Percentiles rank a stretch among this genome's conserved stretches.
These are phyloP conservation scores for Auriscalpium orientale DNA, from an alignment of 768 basidiomycete species.

Conservation along the genomic window DNA sequence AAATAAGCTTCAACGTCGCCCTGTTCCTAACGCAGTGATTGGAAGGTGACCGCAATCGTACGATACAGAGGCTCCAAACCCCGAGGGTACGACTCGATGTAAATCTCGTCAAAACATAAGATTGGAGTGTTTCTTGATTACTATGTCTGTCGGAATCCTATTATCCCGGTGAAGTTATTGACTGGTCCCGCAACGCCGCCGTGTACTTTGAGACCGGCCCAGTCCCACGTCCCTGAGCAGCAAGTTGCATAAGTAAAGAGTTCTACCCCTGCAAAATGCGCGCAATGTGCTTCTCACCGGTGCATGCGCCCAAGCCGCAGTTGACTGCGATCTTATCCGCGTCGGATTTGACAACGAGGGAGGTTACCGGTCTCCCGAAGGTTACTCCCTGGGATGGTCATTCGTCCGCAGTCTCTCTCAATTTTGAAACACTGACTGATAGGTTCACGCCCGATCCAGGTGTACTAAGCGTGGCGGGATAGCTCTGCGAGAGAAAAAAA, in stretches of 20 bases:
- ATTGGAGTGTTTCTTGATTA: no score
- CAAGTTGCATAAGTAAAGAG: background rate
- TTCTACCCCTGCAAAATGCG: background rate
- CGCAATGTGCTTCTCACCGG: constrained; percentile 25
- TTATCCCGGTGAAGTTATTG: background rate
- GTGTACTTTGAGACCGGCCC: constrained; percentile 34
- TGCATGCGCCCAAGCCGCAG: constrained; percentile 46
- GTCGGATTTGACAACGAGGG: constrained; percentile 31
- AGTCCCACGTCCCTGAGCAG: constrained; percentile 40
- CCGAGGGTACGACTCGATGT: no score
- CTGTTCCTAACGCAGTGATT: no score
- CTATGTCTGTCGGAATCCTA: background rate
- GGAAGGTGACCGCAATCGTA: no score
- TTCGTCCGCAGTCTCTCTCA: background rate
- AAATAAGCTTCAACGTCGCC: no score
- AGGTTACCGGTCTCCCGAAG: background rate
- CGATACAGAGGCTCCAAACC: no score
- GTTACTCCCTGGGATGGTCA: constrained; percentile 36
- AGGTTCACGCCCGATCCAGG: constrained; percentile 52
- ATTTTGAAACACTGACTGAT: constrained; percentile 33
- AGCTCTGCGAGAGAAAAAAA: constrained; percentile 41
- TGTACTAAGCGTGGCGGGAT: constrained; percentile 42
- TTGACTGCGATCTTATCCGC: constrained; percentile 46
- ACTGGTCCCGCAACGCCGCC: constrained; percentile 37
- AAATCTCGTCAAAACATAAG: no score